Evolutionary conservation across 495 filamentous ascomycete genomes (phyloP), one percentile per base, ranked within the genome.

Genomic region (Evansstolkia leycettana): DNA sequence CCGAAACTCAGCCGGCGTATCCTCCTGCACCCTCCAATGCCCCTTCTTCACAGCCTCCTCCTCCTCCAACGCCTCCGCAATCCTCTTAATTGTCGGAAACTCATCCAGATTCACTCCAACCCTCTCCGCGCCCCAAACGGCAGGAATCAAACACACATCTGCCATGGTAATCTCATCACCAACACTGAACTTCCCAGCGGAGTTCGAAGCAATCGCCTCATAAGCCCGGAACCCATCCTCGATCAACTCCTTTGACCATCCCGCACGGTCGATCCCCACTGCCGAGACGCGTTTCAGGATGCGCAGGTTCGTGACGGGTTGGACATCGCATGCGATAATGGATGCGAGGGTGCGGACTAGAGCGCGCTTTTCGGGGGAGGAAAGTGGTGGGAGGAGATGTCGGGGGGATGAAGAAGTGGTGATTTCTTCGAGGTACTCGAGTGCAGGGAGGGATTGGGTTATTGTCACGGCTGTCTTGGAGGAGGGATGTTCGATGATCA

Each of bases 401-500:
- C 5, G 46, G 30, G 14, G 42, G 24, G 23, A 40, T 23, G 16
- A 38, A 13, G 32, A 17, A 4, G 64, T 55, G 46, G 50, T 59
- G 12, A 48, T 47, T 37, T 73, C 69, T 26, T 72, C 67, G 15
- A 75, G 58, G 40, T 67, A 75, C 47, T 73, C 65, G 8, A 75
- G 60, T 7, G 64, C 64, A 1, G 70, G 60, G 33, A 72, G 48
- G 18, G 67, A 72, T 40, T 75, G 70, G 11, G 57, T 58, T 23
- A 75, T 65, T 15, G 45, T 54, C 11, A 69, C 34, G 10, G 51
- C 12, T 14, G 10, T 29, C 12, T n/a, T 32, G 7, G 45, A 28
- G 5, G 40, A 33, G 31, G 25, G 28, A n/a, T 29, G 28, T 11
- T 61, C 32, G 45, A 60, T 34, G 16, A 62, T 38, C n/a, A 75